Evolutionary conservation across 2,329 filamentous ascomycete genomes (phyloP).

Genomic region (Phialophora chinensis): DNA sequence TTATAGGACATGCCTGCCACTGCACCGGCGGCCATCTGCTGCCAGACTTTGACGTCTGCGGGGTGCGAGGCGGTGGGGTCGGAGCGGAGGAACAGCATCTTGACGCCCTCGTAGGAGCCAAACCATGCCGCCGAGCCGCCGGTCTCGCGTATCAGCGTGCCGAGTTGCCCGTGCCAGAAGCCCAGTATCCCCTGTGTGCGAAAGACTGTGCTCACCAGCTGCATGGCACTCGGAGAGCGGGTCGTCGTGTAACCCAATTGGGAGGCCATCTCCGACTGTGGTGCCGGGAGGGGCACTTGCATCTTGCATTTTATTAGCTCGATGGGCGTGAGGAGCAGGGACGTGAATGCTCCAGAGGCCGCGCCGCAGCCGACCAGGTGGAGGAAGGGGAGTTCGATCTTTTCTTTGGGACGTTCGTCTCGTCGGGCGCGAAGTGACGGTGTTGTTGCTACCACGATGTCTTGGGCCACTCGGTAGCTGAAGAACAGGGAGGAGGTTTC

Average conservation of each 20-base stretch:
- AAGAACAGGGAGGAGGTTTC: slow-evolving; percentile 94
- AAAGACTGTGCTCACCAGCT: slow-evolving; percentile 78
- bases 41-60: slow-evolving; percentile 71
- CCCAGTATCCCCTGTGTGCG: slow-evolving; percentile 80
- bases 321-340: slow-evolving; percentile 88
- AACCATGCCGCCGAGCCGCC: slow-evolving; percentile 97
- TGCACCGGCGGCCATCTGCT: slow-evolving; percentile 86
- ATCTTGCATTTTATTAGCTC: slow-evolving; percentile 99
- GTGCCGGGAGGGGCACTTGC: slow-evolving; percentile 69
- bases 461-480: slow-evolving; percentile 74
- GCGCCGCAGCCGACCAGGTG: slow-evolving; percentile 81
- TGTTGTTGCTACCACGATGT: slow-evolving; percentile 68
- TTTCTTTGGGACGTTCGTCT: slow-evolving; percentile 44
- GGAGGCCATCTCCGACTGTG: slow-evolving; percentile 41
- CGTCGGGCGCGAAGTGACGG: slow-evolving; percentile 50
- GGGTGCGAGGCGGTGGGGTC: slow-evolving; percentile 48
- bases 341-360: slow-evolving; percentile 85
- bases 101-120: slow-evolving; percentile 82
- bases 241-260: slow-evolving; percentile 48
- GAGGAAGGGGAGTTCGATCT: slow-evolving; percentile 67
- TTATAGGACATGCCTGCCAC: slow-evolving; percentile 93
- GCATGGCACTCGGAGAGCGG: slow-evolving; percentile 65
- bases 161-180: slow-evolving; percentile 94
- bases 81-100: slow-evolving; percentile 69
- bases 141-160: slow-evolving; percentile 90